phyloP scores from a whole-genome alignment of 1,139 yeast genomes.

The Meyerozyma smithsonii region DNA sequence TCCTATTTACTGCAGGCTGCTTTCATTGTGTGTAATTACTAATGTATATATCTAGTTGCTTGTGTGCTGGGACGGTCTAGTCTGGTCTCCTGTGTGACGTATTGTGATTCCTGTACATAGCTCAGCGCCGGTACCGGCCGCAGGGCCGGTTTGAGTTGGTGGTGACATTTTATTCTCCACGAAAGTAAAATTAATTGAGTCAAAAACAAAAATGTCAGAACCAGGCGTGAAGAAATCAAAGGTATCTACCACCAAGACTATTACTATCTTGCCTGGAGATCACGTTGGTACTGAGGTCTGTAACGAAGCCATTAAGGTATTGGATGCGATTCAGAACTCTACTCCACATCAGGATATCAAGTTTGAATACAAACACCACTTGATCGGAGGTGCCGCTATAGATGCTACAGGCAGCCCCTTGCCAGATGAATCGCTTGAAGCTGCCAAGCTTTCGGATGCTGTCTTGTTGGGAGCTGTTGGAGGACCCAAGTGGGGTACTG shows the following conservation, averaged over 20 bases:
- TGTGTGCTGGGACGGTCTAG: too few relatives aligned
- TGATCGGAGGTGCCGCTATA: slow-evolving; percentile 97
- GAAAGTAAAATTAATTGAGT: too few relatives aligned
- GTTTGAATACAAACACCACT: slow-evolving; percentile 74
- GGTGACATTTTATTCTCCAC: too few relatives aligned
- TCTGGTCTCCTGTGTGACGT: background rate
- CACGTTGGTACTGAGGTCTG: slow-evolving; percentile 93
- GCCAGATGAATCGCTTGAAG: slow-evolving; percentile 80
- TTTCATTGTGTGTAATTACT: background rate
- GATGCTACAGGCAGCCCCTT: slow-evolving; percentile 94
- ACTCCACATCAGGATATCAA: slow-evolving; percentile 52
- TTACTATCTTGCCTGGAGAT: slow-evolving; percentile 92
- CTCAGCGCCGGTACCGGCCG: slow-evolving; percentile 9
- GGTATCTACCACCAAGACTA: slow-evolving; percentile 44
- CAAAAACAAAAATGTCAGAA: slow-evolving; percentile 9
- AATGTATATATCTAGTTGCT: background rate
- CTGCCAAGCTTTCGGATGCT: slow-evolving; percentile 89
- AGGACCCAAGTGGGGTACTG: slow-evolving; percentile 99
- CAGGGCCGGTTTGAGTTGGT: too few relatives aligned
- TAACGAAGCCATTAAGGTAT: slow-evolving; percentile 86
- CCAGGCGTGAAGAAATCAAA: slow-evolving; percentile 10
- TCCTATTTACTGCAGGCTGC: background rate
- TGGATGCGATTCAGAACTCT: slow-evolving; percentile 65
- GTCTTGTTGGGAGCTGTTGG: slow-evolving; percentile 96
- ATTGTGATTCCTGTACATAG: too few relatives aligned